These are phyloP conservation scores for Boletus barrowsii DNA, from an alignment of 768 basidiomycete species.

Conservation along the genomic window DNA sequence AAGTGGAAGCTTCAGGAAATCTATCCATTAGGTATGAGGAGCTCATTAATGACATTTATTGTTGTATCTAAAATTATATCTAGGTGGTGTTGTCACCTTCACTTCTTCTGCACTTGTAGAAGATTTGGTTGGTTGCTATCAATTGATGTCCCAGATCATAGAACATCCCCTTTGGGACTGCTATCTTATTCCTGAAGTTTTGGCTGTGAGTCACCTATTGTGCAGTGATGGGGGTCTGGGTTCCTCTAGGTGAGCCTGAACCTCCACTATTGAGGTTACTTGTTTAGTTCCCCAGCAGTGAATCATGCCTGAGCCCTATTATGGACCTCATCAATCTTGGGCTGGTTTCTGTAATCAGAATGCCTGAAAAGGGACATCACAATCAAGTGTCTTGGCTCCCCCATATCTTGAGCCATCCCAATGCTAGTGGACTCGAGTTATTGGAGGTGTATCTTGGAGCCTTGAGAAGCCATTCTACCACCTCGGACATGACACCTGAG, in stretches of 20 bases:
- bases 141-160: conserved; percentile 48
- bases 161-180: conserved; percentile 67
- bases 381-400: conserved; percentile 25
- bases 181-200: conserved; percentile 61
- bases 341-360: conserved; percentile 47
- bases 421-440: conserved; percentile 31
- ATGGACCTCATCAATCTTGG: conserved; percentile 47
- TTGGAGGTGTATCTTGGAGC: conserved; percentile 40
- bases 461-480: conserved; percentile 26
- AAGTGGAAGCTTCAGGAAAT: conserved; percentile 66
- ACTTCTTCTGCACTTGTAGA: conserved; percentile 57
- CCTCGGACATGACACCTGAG: conserved; percentile 30
- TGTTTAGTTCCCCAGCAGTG: conserved; percentile 1
- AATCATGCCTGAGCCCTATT: conserved; percentile 19
- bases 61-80: not conserved
- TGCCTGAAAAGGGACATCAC: conserved; percentile 40
- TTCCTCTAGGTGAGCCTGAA: conserved; percentile 10
- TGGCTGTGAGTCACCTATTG: conserved; percentile 43
- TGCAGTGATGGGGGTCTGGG: not conserved
- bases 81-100: conserved; percentile 75
- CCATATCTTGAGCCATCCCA: conserved; percentile 14
- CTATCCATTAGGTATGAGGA: conserved; percentile 58
- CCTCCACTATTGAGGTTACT: not conserved
- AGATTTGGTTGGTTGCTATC: conserved; percentile 46
- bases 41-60: not conserved